phyloP scores from a whole-genome alignment of 108 stramenopile genomes.

The Cyclotella cryptica region DNA sequence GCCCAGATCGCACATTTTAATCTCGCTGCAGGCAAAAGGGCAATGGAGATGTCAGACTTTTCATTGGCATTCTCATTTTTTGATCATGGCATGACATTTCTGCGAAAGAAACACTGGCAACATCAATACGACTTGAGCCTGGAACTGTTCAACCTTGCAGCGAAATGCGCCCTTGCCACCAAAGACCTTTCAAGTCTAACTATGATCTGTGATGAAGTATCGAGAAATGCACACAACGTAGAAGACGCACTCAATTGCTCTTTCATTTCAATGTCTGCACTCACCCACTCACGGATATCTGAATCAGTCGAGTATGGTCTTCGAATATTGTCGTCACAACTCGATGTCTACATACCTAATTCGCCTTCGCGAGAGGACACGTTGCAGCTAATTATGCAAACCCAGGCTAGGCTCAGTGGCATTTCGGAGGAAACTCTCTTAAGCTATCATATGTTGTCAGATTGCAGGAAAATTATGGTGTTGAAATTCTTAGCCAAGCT shows the following conservation, averaged over 20 bases:
- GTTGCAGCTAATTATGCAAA: neutral
- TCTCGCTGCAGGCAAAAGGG: conserved; percentile 24
- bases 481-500: conserved; percentile 16
- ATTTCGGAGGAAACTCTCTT: conserved; percentile 15
- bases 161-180: conserved; percentile 12
- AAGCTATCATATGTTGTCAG: conserved; percentile 7
- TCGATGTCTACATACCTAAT: neutral
- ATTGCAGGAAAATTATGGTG: conserved; percentile 15
- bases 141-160: conserved; percentile 21
- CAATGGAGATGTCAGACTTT: conserved; percentile 43
- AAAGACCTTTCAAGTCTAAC: conserved; percentile 4
- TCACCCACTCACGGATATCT: too few relatives aligned
- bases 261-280: too few relatives aligned
- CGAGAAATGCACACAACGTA: neutral
- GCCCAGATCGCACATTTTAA: conserved; percentile 12
- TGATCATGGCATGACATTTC: conserved; percentile 33
- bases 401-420: conserved; percentile 5
- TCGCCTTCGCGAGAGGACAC: neutral
- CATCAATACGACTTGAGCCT: conserved; percentile 31
- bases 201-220: conserved; percentile 10
- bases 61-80: conserved; percentile 26
- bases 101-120: conserved; percentile 29
- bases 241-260: conserved; percentile 15
- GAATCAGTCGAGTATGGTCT: too few relatives aligned
- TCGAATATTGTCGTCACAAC: too few relatives aligned